phyloP scores from a whole-genome alignment of 1,284 basidiomycete species.

The Tremellales sp. region DNA sequence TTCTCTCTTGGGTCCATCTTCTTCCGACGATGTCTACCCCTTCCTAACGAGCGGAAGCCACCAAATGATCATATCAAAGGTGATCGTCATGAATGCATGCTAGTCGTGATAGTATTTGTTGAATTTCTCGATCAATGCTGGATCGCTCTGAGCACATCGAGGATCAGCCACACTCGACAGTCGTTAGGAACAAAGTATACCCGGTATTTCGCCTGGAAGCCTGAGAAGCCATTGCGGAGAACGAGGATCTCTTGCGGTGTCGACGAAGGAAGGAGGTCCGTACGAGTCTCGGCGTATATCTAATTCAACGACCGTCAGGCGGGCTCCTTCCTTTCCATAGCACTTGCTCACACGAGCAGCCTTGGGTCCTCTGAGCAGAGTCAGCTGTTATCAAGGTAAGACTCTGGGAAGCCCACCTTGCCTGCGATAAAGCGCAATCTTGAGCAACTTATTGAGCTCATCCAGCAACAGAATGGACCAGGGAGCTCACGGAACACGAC shows the following conservation, averaged over 20 bases:
- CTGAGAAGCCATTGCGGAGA: conserved; percentile 46
- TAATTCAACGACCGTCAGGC: conserved; percentile 12
- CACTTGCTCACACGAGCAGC: conserved; percentile 38
- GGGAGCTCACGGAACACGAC: conserved; percentile 44
- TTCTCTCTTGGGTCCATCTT: too few relatives aligned
- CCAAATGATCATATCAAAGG: too few relatives aligned
- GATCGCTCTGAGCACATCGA: conserved; percentile 35
- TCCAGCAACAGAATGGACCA: background rate
- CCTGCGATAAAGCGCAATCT: conserved; percentile 49
- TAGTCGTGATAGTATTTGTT: conserved; percentile 47
- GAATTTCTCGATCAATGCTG: conserved; percentile 47
- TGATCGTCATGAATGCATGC: too few relatives aligned
- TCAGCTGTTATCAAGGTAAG: background rate
- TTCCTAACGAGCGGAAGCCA: too few relatives aligned
- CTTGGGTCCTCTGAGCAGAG: conserved; percentile 40
- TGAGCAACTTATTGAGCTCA: background rate
- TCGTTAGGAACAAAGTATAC: conserved; percentile 22
- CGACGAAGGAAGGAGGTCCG: conserved; percentile 9
- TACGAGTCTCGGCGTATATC: conserved; percentile 46
- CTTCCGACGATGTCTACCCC: too few relatives aligned
- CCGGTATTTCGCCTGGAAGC: conserved; percentile 44
- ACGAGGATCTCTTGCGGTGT: conserved; percentile 44
- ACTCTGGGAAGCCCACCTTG: conserved; percentile 22
- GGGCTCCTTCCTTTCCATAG: background rate
- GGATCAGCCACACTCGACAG: background rate